These are phyloP conservation scores for Mrakia frigida DNA, from an alignment of 768 basidiomycete species.

Conservation along the genomic window DNA sequence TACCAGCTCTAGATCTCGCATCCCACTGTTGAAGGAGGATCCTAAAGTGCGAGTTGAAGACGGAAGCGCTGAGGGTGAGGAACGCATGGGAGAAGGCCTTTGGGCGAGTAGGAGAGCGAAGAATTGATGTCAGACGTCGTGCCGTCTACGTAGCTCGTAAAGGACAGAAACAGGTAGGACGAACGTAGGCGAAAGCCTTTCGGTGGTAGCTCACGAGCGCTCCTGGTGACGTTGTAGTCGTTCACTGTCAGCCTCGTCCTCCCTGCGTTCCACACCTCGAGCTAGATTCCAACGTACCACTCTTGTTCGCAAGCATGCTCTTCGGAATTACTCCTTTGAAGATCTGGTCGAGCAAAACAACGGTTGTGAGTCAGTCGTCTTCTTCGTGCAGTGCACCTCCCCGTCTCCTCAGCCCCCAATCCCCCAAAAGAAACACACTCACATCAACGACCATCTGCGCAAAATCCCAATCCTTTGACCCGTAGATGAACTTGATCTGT, in stretches of 20 bases:
- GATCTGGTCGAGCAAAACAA: neutral
- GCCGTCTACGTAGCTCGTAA: no score
- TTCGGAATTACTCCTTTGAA: neutral
- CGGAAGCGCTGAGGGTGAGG: neutral
- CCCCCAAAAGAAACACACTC: neutral
- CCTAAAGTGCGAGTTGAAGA: neutral
- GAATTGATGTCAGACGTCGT: no score
- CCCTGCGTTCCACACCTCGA: no score
- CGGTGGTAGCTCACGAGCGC: neutral
- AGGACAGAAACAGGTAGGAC: neutral
- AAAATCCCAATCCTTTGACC: neutral
- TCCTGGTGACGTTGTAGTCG: no score
- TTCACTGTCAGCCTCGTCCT: no score
- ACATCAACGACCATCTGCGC: neutral
- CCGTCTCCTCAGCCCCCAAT: no score
- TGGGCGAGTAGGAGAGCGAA: no score
- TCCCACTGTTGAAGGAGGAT: neutral
- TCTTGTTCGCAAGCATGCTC: neutral
- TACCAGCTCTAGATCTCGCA: neutral
- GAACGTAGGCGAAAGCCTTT: neutral
- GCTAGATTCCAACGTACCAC: neutral
- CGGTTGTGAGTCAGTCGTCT: neutral
- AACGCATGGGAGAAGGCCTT: neutral
- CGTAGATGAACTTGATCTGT: neutral
- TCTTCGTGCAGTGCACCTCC: neutral